A percentile compares a stretch with the other conserved stretches of the same genome.
phyloP scores from a whole-genome alignment of 2,329 filamentous ascomycete species.

The Neofusicoccum parvum region DNA sequence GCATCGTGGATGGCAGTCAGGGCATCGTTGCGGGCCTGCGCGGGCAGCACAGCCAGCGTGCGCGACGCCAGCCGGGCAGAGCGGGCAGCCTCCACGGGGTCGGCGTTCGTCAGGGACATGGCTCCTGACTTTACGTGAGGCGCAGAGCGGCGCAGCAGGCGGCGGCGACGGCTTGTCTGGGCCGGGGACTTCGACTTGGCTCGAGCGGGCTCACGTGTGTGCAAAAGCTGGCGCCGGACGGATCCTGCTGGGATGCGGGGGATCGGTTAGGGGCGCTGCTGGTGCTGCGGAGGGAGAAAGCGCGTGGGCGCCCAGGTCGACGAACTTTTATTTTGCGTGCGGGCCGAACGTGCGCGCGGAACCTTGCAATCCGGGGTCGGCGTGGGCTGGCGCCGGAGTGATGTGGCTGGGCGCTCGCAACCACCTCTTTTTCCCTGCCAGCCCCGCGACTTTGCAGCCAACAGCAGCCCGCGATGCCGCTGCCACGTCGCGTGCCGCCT shows the following conservation, averaged over 20 bases:
- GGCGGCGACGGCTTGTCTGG: neutral
- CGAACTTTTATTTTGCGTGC: slow-evolving; percentile 1
- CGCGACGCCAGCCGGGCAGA: slow-evolving; percentile 81
- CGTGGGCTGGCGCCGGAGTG: neutral
- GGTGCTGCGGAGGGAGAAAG: slow-evolving; percentile 7
- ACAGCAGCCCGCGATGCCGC: neutral
- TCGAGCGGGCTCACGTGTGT: neutral
- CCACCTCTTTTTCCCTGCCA: slow-evolving; percentile 5
- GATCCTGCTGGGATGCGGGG: neutral
- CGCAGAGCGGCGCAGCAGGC: slow-evolving; percentile 1
- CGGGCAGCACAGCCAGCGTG: slow-evolving; percentile 76
- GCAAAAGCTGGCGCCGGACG: neutral
- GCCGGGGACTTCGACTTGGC: too few relatives aligned
- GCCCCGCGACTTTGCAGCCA: slow-evolving; percentile 3
- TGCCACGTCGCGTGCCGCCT: slow-evolving; percentile 9
- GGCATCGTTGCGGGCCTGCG: slow-evolving; percentile 77
- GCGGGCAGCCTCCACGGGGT: slow-evolving; percentile 73
- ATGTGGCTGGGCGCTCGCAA: slow-evolving; percentile 1
- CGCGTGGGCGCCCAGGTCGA: neutral
- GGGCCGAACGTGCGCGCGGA: neutral
- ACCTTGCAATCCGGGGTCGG: neutral
- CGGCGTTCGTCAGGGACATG: slow-evolving; percentile 90
- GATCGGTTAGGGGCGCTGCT: slow-evolving; percentile 1
- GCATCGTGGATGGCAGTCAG: slow-evolving; percentile 80
- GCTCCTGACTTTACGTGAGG: neutral